Conservation (phyloP, 345 rosid species). For the Geranium rotundifolium region DNA sequence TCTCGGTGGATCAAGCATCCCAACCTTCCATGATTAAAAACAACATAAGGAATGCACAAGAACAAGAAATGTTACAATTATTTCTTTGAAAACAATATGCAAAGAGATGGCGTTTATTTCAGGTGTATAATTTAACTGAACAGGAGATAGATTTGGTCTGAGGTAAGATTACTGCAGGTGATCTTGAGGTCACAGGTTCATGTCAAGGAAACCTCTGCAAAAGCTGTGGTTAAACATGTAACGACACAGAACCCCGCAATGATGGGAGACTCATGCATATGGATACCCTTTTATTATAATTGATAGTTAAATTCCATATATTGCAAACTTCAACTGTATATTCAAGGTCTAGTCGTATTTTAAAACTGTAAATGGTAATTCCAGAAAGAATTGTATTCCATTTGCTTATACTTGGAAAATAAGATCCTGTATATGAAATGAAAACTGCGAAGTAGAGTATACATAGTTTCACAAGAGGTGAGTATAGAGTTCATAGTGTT, state of each 20-base stretch:
- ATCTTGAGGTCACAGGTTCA: too few species aligned
- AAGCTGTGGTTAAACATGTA: too few species aligned
- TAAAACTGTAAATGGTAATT: neutral
- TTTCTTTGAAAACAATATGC: neutral
- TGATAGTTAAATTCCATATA: neutral
- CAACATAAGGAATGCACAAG: neutral
- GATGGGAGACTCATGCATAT: too few species aligned
- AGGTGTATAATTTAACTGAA: neutral
- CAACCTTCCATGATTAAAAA: conserved; percentile 46
- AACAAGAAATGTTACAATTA: neutral
- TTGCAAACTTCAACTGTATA: neutral
- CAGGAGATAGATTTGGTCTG: too few species aligned
- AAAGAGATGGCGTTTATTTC: neutral
- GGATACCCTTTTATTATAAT: too few species aligned
- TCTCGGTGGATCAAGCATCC: conserved; percentile 99
- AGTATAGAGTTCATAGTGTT: too few species aligned
- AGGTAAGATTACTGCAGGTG: too few species aligned
- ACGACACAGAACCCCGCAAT: too few species aligned
- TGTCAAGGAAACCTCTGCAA: too few species aligned
- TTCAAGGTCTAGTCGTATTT: neutral
- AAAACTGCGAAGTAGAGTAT: neutral
- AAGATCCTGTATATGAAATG: neutral
- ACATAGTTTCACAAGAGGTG: too few species aligned
- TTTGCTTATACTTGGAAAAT: neutral
- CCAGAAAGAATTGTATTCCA: neutral